A percentile compares a stretch with the other conserved stretches of the same genome.
These are phyloP conservation scores for Hyphodiscus hymeniophilus DNA, from an alignment of 495 filamentous ascomycete species.

Conservation along the genomic window DNA sequence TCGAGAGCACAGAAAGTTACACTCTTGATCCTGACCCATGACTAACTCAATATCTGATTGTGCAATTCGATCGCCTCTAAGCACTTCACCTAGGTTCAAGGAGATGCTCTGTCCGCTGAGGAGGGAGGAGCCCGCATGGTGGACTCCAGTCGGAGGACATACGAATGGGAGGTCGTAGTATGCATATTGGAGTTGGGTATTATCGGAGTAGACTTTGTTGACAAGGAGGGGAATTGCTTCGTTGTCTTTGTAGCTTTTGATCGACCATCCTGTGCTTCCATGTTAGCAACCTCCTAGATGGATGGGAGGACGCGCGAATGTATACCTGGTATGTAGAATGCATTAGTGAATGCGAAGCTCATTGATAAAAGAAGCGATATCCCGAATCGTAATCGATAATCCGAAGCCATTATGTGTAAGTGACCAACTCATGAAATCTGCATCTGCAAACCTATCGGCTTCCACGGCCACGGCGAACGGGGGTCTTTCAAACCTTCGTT, in stretches of 20 bases:
- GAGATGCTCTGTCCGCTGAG: conserved; percentile 75
- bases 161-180: conserved; percentile 92
- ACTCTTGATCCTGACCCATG: conserved; percentile 75
- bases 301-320: conserved; percentile 1
- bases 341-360: conserved; percentile 38
- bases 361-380: conserved; percentile 29
- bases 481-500: too few species aligned
- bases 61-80: conserved; percentile 85
- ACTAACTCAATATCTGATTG: conserved; percentile 79
- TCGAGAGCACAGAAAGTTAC: conserved; percentile 64
- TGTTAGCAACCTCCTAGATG: conserved; percentile 4
- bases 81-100: conserved; percentile 86
- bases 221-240: conserved; percentile 83
- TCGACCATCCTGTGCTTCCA: conserved; percentile 55
- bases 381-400: conserved; percentile 26
- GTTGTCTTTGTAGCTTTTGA: conserved; percentile 72
- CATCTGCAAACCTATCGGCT: neutral
- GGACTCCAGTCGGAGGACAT: conserved; percentile 68
- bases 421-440: conserved; percentile 10
- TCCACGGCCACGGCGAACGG: too few species aligned
- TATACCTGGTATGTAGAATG: conserved; percentile 75
- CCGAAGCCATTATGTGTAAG: conserved; percentile 23
- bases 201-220: conserved; percentile 92
- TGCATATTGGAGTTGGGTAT: conserved; percentile 87
- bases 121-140: conserved; percentile 60